A percentile compares a stretch with the other conserved stretches of the same genome.
phyloP scores from a whole-genome alignment of 2,329 filamentous ascomycete species.

The Claviceps sp. region DNA sequence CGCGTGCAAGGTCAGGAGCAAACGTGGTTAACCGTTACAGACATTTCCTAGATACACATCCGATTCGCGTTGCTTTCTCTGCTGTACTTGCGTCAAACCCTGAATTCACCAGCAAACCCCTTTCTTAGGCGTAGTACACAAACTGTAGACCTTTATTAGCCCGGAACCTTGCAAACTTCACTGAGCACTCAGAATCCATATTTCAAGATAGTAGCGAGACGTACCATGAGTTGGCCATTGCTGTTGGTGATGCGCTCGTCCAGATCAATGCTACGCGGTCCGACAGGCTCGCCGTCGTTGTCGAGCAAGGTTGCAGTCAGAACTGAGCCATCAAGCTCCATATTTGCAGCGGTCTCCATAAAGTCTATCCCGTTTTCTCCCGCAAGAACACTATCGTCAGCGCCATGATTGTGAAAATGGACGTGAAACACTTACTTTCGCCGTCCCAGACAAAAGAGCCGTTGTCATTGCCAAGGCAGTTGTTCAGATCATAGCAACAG shows the following conservation, averaged over 20 bases:
- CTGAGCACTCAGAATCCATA: too few species aligned
- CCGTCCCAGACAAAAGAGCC: slow-evolving; percentile 9
- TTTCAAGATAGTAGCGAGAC: background rate
- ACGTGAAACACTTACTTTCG: slow-evolving; percentile 5
- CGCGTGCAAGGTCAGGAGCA: too few species aligned
- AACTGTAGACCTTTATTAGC: background rate
- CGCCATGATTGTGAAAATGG: background rate
- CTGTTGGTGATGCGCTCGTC: slow-evolving; percentile 7
- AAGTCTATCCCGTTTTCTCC: background rate
- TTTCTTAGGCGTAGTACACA: background rate
- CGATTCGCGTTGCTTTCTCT: too few species aligned
- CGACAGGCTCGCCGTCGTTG: slow-evolving; percentile 1
- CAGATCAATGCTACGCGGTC: slow-evolving; percentile 7
- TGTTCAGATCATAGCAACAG: slow-evolving; percentile 4
- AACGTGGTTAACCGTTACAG: too few species aligned
- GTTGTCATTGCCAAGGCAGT: slow-evolving; percentile 8
- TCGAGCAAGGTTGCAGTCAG: slow-evolving; percentile 3
- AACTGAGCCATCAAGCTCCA: background rate
- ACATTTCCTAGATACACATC: too few species aligned
- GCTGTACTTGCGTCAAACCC: too few species aligned
- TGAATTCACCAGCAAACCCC: too few species aligned
- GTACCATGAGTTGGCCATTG: slow-evolving; percentile 6
- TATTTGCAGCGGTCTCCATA: background rate
- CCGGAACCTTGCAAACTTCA: background rate
- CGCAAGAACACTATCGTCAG: background rate